A percentile compares a stretch with the other conserved stretches of the same genome.
These are phyloP conservation scores for Petunia hybrid DNA, from an alignment of 305 asterid species.

Conservation along the genomic window DNA sequence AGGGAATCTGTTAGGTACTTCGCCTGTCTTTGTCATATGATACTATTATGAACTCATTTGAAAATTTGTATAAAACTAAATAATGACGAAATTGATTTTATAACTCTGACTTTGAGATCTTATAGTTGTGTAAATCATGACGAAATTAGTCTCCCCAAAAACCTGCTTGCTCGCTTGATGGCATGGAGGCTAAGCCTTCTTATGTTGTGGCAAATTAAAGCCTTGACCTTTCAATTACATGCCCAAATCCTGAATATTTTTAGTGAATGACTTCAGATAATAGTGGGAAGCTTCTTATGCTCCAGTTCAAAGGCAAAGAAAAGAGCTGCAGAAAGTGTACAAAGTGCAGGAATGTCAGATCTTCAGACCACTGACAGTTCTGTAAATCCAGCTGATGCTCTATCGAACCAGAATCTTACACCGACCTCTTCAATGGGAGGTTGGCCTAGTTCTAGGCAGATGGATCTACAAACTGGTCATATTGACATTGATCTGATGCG, in stretches of 20 bases:
- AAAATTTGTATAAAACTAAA: neutral
- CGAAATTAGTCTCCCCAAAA: neutral
- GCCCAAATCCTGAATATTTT: slow-evolving; percentile 8
- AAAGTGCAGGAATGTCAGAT: slow-evolving; percentile 50
- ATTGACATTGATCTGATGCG: slow-evolving; percentile 56
- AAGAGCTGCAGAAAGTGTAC: slow-evolving; percentile 51
- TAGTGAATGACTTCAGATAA: slow-evolving; percentile 55
- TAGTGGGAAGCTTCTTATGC: slow-evolving; percentile 68
- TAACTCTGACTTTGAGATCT: neutral
- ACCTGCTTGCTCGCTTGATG: neutral
- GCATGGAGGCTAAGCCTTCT: neutral
- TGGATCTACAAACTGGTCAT: slow-evolving; percentile 44
- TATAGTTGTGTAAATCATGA: slow-evolving; percentile 6
- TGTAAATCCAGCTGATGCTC: slow-evolving; percentile 47
- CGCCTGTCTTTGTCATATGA: neutral
- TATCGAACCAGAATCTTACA: slow-evolving; percentile 51
- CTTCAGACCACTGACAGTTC: slow-evolving; percentile 46
- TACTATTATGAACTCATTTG: slow-evolving; percentile 18
- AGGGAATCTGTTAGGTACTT: neutral
- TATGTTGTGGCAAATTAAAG: slow-evolving; percentile 21
- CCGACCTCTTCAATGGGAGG: slow-evolving; percentile 51
- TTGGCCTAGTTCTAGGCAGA: slow-evolving; percentile 57
- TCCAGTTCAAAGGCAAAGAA: slow-evolving; percentile 56
- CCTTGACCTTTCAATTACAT: neutral
- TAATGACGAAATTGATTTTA: too few relatives aligned